Percentiles rank a stretch among this genome's conserved stretches.
phyloP scores from a whole-genome alignment of 371 early-diverging fungal species.

The Dipsacomyces acuminosporus region DNA sequence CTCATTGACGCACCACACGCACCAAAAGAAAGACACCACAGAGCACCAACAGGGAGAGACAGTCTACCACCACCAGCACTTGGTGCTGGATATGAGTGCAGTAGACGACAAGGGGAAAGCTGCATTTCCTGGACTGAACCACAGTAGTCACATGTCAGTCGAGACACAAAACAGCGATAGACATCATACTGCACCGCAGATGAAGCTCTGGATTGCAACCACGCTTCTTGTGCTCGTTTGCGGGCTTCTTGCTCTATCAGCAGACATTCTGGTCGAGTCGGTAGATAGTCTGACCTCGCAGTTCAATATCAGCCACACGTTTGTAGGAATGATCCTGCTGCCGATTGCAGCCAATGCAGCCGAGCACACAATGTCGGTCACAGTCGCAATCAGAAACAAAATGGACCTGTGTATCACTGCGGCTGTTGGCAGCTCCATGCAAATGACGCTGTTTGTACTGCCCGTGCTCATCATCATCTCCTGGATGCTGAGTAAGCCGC shows the following conservation, averaged over 20 bases:
- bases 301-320: slow-evolving; percentile 65
- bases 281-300: slow-evolving; percentile 65
- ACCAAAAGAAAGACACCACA: neutral
- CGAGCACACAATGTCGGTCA: slow-evolving; percentile 75
- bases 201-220: slow-evolving; percentile 52
- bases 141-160: neutral
- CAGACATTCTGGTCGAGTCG: slow-evolving; percentile 73
- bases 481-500: slow-evolving; percentile 69
- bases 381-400: slow-evolving; percentile 76
- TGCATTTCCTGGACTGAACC: neutral
- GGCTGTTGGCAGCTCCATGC: slow-evolving; percentile 86
- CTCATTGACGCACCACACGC: slow-evolving; percentile 9
- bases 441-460: slow-evolving; percentile 82
- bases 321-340: slow-evolving; percentile 80
- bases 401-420: slow-evolving; percentile 84
- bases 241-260: slow-evolving; percentile 64
- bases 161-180: slow-evolving; percentile 6
- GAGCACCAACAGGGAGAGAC: too few species aligned
- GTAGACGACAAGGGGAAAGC: neutral
- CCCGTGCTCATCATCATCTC: slow-evolving; percentile 83
- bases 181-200: slow-evolving; percentile 27
- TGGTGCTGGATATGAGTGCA: neutral
- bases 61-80: neutral
- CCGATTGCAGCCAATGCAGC: slow-evolving; percentile 66
- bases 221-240: slow-evolving; percentile 51